phyloP scores from a whole-genome alignment of 192 early-diverging fungal genomes.

The Rhizophagus prolifer region DNA sequence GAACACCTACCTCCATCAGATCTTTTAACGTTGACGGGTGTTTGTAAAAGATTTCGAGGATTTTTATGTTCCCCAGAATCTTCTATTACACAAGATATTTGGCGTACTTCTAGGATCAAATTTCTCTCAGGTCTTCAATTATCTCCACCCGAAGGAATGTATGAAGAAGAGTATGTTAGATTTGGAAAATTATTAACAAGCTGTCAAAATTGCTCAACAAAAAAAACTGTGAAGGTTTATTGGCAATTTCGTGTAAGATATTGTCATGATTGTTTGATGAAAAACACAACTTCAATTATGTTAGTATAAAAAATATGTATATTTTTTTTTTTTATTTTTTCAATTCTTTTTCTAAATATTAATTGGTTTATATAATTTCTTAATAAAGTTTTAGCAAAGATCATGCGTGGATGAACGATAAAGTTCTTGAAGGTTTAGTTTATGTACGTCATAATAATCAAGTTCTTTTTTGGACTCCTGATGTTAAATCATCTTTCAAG shows the following conservation, averaged over 20 bases:
- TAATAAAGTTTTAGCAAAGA: conserved; percentile 11
- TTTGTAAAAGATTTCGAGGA: conserved; percentile 19
- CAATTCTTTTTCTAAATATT: no score
- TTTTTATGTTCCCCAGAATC: conserved; percentile 21
- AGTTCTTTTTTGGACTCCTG: no score
- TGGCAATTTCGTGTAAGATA: conserved; percentile 21
- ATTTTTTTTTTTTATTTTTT: no score
- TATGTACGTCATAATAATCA: conserved; percentile 15
- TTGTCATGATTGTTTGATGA: conserved; percentile 24
- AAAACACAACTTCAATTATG: conserved; percentile 4
- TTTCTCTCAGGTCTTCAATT: conserved; percentile 11
- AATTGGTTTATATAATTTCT: no score
- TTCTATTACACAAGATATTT: conserved; percentile 21
- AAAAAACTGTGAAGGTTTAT: conserved; percentile 16
- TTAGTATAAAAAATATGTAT: conserved; percentile 11
- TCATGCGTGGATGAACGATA: conserved; percentile 1
- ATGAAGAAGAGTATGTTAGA: no score
- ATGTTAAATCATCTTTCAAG: conserved; percentile 12
- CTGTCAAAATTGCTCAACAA: conserved; percentile 19
- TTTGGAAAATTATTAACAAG: no score
- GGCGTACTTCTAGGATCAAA: not conserved
- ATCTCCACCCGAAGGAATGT: conserved; percentile 27
- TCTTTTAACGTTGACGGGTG: conserved; percentile 13
- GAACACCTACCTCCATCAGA: conserved; percentile 26
- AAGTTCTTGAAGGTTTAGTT: no score